phyloP scores from a whole-genome alignment of 2,329 filamentous ascomycete genomes.

The Fusarium sambucinum region DNA sequence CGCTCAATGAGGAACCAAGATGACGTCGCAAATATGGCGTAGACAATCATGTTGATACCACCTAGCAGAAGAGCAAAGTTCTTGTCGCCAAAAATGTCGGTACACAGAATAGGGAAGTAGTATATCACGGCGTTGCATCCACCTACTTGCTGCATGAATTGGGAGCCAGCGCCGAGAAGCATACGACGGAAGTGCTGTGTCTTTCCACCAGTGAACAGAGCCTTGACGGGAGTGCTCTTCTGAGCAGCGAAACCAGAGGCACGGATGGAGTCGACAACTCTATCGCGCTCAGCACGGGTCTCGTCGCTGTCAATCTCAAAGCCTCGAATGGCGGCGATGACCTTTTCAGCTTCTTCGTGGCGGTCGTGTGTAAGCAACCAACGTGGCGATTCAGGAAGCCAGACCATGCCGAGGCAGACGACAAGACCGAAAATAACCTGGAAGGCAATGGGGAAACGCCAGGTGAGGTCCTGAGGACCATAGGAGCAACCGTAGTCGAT shows the following conservation, averaged over 20 bases:
- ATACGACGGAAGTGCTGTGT: slow-evolving; percentile 75
- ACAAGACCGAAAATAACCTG: slow-evolving; percentile 57
- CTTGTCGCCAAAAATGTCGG: slow-evolving; percentile 46
- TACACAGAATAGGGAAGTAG: slow-evolving; percentile 72
- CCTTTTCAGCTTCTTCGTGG: slow-evolving; percentile 55
- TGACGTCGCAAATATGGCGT: slow-evolving; percentile 66
- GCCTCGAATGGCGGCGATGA: slow-evolving; percentile 50
- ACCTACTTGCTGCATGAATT: slow-evolving; percentile 73
- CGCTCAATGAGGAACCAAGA: slow-evolving; percentile 67
- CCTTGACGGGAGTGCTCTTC: slow-evolving; percentile 62
- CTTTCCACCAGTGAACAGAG: slow-evolving; percentile 71
- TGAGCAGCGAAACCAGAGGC: slow-evolving; percentile 62
- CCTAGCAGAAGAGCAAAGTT: slow-evolving; percentile 65
- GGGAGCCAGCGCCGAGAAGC: slow-evolving; percentile 68
- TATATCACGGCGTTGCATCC: slow-evolving; percentile 71
- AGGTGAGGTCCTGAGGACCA: slow-evolving; percentile 59
- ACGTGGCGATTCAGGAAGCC: slow-evolving; percentile 61
- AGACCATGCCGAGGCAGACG: slow-evolving; percentile 58
- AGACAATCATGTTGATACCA: slow-evolving; percentile 65
- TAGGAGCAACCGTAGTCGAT: slow-evolving; percentile 59
- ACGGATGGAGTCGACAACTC: slow-evolving; percentile 63
- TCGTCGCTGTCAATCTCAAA: slow-evolving; percentile 65
- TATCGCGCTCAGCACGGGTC: slow-evolving; percentile 68
- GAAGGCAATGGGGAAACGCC: slow-evolving; percentile 67
- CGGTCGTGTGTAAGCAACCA: slow-evolving; percentile 63